phyloP scores from a whole-genome alignment of 106 monocot species.

The Allium fistulosum region DNA sequence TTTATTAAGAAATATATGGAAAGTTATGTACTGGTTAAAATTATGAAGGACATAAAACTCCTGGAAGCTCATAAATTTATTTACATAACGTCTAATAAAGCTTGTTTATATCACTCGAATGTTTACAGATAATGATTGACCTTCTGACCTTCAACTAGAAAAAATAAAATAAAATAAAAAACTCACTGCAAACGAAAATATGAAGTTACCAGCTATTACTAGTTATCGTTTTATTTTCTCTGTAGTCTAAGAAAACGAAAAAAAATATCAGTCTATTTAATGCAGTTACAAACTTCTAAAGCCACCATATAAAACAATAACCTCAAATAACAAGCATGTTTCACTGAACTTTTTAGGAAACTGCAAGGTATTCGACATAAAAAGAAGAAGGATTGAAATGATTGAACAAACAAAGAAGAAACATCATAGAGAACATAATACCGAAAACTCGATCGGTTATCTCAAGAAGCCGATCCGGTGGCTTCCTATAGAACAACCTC shows the following conservation, averaged over 20 bases:
- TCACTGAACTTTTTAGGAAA: not conserved
- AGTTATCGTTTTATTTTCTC: not conserved
- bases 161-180: no score
- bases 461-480: conserved; percentile 93
- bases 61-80: no score
- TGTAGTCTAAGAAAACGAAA: not conserved
- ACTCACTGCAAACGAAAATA: no score
- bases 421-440: conserved; percentile 10
- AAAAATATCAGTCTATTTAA: not conserved
- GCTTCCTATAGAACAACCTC: conserved; percentile 87
- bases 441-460: conserved; percentile 90
- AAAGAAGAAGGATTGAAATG: not conserved
- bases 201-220: not conserved
- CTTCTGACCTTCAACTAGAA: no score
- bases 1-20: not conserved
- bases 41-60: no score
- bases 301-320: not conserved
- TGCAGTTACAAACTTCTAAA: not conserved
- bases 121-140: no score
- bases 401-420: not conserved
- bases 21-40: no score
- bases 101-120: no score
- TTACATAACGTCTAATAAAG: no score
- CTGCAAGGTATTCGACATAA: not conserved
- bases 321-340: not conserved